phyloP scores from a whole-genome alignment of 345 rosid genomes.

The Rhodamnia argentea region DNA sequence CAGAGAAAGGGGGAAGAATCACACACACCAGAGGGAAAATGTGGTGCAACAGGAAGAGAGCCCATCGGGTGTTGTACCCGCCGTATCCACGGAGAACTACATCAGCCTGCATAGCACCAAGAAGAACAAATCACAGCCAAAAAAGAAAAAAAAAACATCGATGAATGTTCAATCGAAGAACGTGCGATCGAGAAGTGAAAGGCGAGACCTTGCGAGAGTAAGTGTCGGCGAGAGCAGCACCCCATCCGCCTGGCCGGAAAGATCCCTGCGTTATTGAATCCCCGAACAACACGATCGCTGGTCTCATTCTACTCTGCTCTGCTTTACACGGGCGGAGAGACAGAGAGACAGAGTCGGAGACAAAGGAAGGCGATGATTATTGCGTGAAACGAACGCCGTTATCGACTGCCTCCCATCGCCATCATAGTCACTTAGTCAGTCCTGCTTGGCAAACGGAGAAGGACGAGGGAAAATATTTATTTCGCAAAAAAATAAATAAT shows the following conservation, averaged over 20 bases:
- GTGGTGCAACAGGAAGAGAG: conserved; percentile 69
- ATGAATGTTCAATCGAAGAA: too few relatives aligned
- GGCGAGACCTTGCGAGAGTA: conserved; percentile 63
- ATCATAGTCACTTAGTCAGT: too few relatives aligned
- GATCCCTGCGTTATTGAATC: conserved; percentile 86
- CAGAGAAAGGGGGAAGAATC: background rate
- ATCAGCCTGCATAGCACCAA: conserved; percentile 36
- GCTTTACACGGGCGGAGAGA: background rate
- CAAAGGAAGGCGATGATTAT: background rate
- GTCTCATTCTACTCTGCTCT: conserved; percentile 36
- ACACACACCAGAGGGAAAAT: conserved; percentile 57
- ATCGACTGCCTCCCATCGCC: background rate
- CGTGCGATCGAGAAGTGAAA: too few relatives aligned
- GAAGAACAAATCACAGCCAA: too few relatives aligned
- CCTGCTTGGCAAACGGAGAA: background rate
- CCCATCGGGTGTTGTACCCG: conserved; percentile 94
- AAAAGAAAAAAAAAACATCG: background rate
- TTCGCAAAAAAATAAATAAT: too few relatives aligned
- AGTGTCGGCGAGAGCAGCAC: conserved; percentile 65
- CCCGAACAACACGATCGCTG: conserved; percentile 72
- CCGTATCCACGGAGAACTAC: conserved; percentile 84
- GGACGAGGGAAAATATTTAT: background rate
- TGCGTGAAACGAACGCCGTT: background rate
- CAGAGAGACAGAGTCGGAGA: background rate
- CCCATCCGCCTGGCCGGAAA: conserved; percentile 80